Conservation (phyloP, 2,329 filamentous ascomycete genomes). For the Arachnomyces sp. region DNA sequence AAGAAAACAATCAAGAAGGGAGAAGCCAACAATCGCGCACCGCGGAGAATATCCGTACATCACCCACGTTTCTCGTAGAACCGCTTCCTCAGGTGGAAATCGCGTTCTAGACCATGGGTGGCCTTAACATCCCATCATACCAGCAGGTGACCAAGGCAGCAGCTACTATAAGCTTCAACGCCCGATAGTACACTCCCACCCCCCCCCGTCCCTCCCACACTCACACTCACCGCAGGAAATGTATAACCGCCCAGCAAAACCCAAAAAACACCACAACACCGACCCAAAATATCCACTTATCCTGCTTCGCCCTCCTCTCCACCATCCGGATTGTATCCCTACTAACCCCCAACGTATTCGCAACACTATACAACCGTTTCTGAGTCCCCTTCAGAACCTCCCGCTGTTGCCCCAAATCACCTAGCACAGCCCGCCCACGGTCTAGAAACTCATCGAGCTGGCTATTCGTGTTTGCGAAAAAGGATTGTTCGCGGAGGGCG, state of each 20-base stretch:
- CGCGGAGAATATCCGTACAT: no score
- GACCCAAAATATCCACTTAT: constrained; percentile 95
- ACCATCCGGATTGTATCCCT: constrained; percentile 97
- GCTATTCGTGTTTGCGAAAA: constrained; percentile 71
- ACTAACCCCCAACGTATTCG: constrained; percentile 85
- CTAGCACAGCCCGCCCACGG: constrained; percentile 78
- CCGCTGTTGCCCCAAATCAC: constrained; percentile 78
- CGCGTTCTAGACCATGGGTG: no score
- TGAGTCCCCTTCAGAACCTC: constrained; percentile 96
- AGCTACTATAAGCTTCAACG: neutral
- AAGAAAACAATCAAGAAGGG: constrained; percentile 12
- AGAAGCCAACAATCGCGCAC: neutral
- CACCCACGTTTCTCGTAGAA: no score
- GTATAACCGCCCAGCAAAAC: constrained; percentile 87
- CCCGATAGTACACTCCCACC: no score
- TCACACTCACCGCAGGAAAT: constrained; percentile 61
- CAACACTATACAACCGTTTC: constrained; percentile 79
- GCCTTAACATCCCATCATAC: neutral
- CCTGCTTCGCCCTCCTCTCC: constrained; percentile 80
- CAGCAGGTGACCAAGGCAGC: constrained; percentile 3
- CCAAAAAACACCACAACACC: constrained; percentile 78
- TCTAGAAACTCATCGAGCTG: constrained; percentile 93
- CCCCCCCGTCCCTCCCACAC: neutral
- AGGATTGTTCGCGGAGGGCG: constrained; percentile 79
- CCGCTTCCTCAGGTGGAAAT: no score